Base-by-base conservation (phyloP, 2,329 filamentous ascomycete species). In the Macroventuria anomochaeta region DNA sequence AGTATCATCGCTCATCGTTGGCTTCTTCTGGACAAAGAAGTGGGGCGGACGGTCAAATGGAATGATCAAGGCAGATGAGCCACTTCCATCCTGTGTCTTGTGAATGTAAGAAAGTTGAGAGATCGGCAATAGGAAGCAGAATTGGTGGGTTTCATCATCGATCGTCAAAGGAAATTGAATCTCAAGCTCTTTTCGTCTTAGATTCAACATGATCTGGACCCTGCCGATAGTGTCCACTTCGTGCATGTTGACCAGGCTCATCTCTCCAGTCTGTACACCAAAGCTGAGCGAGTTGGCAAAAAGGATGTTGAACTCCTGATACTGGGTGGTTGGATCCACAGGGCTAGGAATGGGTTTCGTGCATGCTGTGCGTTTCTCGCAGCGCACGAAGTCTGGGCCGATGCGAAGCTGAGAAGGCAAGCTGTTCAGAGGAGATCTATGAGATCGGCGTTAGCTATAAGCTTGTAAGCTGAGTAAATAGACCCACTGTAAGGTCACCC, bases 191-290 rank as follows among this genome's bases (percentile, higher is more conserved):
- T 77, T 78, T 4, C 71, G 71, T 28, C 67, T 69, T 29, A 83
- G 53, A 47, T 83, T 75, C 5, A 83, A 60, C 8, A 69, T 65
- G 38, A 82, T 50, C 13, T 66, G 65, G 3, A 79, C 59, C 2
- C 59, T 39, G 3, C 62, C 60, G 5, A 55, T 33, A 3, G 69
- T 47, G 12, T 62, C 57, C 6, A 79, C 63, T 1, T 77, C 80
- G 46, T 81, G 81, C 80, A 90, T 83, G 7, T 79, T 72, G 68
- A 87, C 82, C 80, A 92, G 85, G 0, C 77, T 76, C 2, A 74
- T 76, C 4, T 83, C 79, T 1, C 79, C 73, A 1, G 81, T 62
- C 74, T 85, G 79, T 33, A 85, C 77, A 0, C 90, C 89, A 61
- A 92, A 88, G 15, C 85, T 80, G 1, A 92, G 64, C 0, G 74